phyloP scores from a whole-genome alignment of 305 asterid genomes.

The Salvia sclarea region DNA sequence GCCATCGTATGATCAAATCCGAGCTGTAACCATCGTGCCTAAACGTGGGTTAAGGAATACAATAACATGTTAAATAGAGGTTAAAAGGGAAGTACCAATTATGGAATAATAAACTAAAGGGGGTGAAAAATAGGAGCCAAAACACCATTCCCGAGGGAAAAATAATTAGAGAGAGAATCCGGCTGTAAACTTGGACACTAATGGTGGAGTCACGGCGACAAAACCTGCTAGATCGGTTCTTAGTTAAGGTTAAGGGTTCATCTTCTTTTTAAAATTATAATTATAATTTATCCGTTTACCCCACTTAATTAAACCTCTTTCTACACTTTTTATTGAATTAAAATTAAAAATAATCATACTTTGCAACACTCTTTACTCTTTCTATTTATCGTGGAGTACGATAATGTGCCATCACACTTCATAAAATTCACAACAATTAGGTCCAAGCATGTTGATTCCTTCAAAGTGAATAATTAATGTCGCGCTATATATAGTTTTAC shows the following conservation, averaged over 20 bases:
- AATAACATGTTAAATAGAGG: conserved; percentile 58
- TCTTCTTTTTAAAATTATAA: conserved; percentile 1
- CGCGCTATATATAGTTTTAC: background rate
- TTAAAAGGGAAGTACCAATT: conserved; percentile 33
- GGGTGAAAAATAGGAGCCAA: conserved; percentile 23
- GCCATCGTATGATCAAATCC: conserved; percentile 36
- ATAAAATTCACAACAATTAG: too few species aligned
- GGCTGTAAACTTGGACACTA: conserved; percentile 71
- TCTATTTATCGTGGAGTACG: too few species aligned
- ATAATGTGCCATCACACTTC: too few species aligned
- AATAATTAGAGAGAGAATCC: conserved; percentile 43
- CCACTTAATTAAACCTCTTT: conserved; percentile 12
- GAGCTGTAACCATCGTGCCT: conserved; percentile 90
- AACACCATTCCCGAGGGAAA: conserved; percentile 49
- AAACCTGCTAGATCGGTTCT: conserved; percentile 70
- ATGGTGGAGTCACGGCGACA: conserved; percentile 68
- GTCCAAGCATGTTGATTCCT: too few species aligned
- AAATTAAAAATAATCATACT: too few species aligned
- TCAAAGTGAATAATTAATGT: too few species aligned
- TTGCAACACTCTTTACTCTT: too few species aligned
- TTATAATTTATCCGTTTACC: conserved; percentile 18
- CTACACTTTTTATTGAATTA: too few species aligned
- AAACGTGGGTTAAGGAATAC: conserved; percentile 91
- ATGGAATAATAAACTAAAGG: conserved; percentile 12
- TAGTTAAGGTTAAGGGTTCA: conserved; percentile 44